Evolutionary conservation across 164 flowering plant species (phyloP), one percentile per base, ranked within the genome.

Genomic region (Nymphaea thermarum): DNA sequence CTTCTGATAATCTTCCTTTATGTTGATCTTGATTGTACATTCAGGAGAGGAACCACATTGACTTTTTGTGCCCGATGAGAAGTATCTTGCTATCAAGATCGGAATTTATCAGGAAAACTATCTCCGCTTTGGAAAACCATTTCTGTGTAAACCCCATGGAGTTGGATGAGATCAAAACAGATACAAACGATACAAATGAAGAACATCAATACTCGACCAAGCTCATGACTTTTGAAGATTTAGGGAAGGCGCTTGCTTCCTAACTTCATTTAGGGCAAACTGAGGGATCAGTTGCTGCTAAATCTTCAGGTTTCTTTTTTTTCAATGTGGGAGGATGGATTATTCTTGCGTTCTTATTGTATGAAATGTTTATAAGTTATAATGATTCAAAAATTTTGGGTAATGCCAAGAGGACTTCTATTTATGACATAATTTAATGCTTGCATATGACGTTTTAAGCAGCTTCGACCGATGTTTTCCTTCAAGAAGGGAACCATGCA

Each of bases 1-100:
- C 63, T 6, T 61, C n/a, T 61, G 25, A n/a, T 55, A 61, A n/a
- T 61, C 7, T n/a, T n/a, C 6, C n/a, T n/a, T 61, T 2, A 61
- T n/a, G 6, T n/a, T n/a, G 63, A n/a, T n/a, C 16, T 60, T 44
- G 6, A 14, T 11, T 67, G 6, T 57, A 68, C 63, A 66, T 71
- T 66, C 76, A 93, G 97, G 89, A 82, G 71, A 84, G 98, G 80
- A 71, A 68, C 65, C 98, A 93, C 66, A 53, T 65, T 68, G 96
- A 90, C 11, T 93, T 93, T 65, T 73, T 93, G 16, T 85, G 98
- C 67, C 75, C 86, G 4, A 76, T 90, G 86, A 93, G 85, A 79
- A 90, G 86, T 71, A 83, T 82, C 70, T 44, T 90, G 67, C 74
- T 89, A 17, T 17, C 64, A 44, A 83, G 90, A 76, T 73, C 83